A percentile compares a stretch with the other conserved stretches of the same genome.
Evolutionary conservation across 2,329 filamentous ascomycete genomes (phyloP).

Genomic region (Lizonia empirigonia): DNA sequence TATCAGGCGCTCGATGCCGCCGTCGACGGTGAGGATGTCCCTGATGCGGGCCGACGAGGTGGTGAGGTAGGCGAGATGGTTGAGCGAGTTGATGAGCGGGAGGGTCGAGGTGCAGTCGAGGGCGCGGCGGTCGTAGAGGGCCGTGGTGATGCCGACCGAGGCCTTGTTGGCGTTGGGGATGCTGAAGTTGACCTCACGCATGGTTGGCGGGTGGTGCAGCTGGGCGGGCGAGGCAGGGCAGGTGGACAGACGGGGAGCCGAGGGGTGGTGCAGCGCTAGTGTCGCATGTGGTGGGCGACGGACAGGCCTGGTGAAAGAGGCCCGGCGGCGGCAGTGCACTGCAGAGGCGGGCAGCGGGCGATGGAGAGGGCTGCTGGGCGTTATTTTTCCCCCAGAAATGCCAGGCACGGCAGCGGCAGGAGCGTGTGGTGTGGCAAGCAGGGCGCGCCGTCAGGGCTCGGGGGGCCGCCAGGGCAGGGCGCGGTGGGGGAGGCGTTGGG

Average conservation of each 20-base stretch:
- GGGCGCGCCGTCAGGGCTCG: slow-evolving; percentile 7
- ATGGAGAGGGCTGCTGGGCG: slow-evolving; percentile 42
- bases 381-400: slow-evolving; percentile 42
- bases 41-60: slow-evolving; percentile 96
- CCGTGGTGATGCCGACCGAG: slow-evolving; percentile 97
- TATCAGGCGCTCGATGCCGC: slow-evolving; percentile 92
- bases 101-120: slow-evolving; percentile 98
- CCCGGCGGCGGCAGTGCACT: slow-evolving; percentile 15
- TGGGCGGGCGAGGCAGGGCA: slow-evolving; percentile 25
- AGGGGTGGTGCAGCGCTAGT: slow-evolving; percentile 40
- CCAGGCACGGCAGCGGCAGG: slow-evolving; percentile 33
- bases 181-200: slow-evolving; percentile 99
- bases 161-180: slow-evolving; percentile 99
- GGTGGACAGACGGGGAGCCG: slow-evolving; percentile 19
- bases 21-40: slow-evolving; percentile 98
- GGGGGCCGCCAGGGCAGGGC: slow-evolving; percentile 24
- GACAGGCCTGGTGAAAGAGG: slow-evolving; percentile 14
- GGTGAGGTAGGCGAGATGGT: slow-evolving; percentile 97
- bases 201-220: slow-evolving; percentile 58
- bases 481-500: slow-evolving; percentile 17
- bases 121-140: slow-evolving; percentile 94
- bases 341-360: slow-evolving; percentile 22
- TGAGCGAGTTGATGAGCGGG: slow-evolving; percentile 97
- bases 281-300: slow-evolving; percentile 39
- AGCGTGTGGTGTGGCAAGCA: slow-evolving; percentile 18